Evolutionary conservation across 768 basidiomycete genomes (phyloP).

Genomic region (Lactifluus volemus): DNA sequence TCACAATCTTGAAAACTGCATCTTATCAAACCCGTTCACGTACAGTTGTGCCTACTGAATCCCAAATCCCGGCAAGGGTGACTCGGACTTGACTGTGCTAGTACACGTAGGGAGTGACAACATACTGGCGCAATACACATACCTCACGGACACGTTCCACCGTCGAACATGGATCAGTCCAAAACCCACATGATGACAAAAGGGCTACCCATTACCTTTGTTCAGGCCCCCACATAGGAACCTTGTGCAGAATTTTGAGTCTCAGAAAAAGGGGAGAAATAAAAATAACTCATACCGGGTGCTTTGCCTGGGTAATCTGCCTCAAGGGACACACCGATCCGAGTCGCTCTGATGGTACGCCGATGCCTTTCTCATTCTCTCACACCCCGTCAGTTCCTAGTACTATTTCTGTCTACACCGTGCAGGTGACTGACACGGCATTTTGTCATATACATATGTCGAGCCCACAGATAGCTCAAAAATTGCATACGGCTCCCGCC

Average conservation of each 20-base stretch:
- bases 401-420: not conserved
- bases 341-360: not conserved
- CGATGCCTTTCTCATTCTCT: not conserved
- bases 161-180: not conserved
- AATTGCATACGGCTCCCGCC: not conserved
- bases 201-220: not conserved
- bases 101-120: not conserved
- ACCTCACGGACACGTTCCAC: not conserved
- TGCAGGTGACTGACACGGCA: not conserved
- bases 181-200: not conserved
- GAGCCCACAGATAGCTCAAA: not conserved
- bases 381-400: not conserved
- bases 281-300: not conserved
- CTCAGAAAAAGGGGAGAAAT: not conserved
- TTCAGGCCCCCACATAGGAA: not conserved
- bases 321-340: not conserved
- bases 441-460: not conserved
- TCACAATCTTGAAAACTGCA: not conserved
- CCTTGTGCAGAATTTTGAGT: not conserved
- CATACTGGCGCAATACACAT: not conserved
- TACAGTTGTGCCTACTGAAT: not conserved
- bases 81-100: not conserved
- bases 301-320: not conserved
- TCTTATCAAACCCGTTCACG: not conserved
- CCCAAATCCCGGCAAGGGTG: not conserved